These are phyloP conservation scores for Puccinia horiana DNA, from an alignment of 1,284 basidiomycete genomes.

Conservation along the genomic window DNA sequence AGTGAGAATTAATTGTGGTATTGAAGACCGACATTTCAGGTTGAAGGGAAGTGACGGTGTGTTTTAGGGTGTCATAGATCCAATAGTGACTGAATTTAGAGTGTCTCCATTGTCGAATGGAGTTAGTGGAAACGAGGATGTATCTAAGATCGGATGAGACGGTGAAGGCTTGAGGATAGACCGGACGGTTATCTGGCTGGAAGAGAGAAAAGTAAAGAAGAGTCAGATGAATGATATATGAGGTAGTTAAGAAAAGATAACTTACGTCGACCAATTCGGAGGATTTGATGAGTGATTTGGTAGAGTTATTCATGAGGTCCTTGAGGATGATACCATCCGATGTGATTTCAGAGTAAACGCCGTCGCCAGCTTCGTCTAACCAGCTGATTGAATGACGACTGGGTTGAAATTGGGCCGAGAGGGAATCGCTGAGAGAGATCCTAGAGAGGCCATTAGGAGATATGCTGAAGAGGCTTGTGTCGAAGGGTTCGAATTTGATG, in stretches of 20 bases:
- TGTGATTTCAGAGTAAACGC: slow-evolving; percentile 71
- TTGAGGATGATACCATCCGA: slow-evolving; percentile 70
- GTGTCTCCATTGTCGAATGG: slow-evolving; percentile 82
- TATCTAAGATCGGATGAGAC: slow-evolving; percentile 84
- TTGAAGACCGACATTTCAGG: slow-evolving; percentile 48
- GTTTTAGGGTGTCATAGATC: slow-evolving; percentile 69
- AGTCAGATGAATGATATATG: background rate
- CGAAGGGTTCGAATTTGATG: slow-evolving; percentile 68
- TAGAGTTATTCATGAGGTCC: slow-evolving; percentile 74
- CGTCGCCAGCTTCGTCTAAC: slow-evolving; percentile 72
- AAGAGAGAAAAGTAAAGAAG: slow-evolving; percentile 43
- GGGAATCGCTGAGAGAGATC: background rate
- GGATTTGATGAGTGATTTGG: slow-evolving; percentile 65
- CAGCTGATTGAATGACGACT: slow-evolving; percentile 37
- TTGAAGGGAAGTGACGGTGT: slow-evolving; percentile 70
- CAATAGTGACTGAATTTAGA: slow-evolving; percentile 87
- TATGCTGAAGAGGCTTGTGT: slow-evolving; percentile 65
- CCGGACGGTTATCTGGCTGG: slow-evolving; percentile 65
- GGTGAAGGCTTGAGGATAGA: slow-evolving; percentile 70
- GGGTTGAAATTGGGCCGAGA: slow-evolving; percentile 27
- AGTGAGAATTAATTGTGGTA: background rate
- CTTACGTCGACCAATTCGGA: slow-evolving; percentile 68
- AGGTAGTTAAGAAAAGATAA: slow-evolving; percentile 51
- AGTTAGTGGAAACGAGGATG: slow-evolving; percentile 74
- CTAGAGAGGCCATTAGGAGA: background rate